Conservation (phyloP, 306 rosid genomes). For the Rosa chinensis region DNA sequence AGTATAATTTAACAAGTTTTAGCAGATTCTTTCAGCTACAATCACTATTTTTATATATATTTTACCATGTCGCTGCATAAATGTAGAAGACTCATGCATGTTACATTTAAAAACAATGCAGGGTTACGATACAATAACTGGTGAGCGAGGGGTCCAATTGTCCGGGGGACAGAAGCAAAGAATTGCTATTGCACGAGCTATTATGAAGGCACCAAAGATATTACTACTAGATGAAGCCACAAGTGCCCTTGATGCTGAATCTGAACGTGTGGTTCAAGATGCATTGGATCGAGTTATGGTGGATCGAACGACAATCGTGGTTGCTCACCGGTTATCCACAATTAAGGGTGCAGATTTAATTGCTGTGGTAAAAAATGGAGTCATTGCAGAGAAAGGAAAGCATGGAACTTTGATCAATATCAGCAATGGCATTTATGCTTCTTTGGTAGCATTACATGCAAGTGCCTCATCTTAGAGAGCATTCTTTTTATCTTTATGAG, state of each 20-base stretch:
- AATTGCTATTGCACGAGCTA: background rate
- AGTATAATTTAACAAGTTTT: too few species aligned
- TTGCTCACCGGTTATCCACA: constrained; percentile 70
- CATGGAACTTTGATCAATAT: constrained; percentile 54
- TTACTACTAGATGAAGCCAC: constrained; percentile 75
- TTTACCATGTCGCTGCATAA: too few species aligned
- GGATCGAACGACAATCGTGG: constrained; percentile 59
- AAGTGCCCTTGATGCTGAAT: constrained; percentile 81
- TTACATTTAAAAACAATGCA: background rate
- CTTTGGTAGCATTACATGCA: constrained; percentile 57
- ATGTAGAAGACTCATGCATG: too few species aligned
- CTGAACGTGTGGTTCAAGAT: constrained; percentile 71
- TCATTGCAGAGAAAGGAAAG: constrained; percentile 68
- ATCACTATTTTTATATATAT: too few species aligned
- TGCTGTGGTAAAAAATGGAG: constrained; percentile 65
- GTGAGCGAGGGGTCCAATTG: background rate
- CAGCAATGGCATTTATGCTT: constrained; percentile 58
- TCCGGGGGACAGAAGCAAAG: constrained; percentile 5
- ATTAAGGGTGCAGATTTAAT: constrained; percentile 62
- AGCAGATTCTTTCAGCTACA: too few species aligned
- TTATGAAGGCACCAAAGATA: constrained; percentile 47
- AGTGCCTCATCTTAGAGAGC: constrained; percentile 36
- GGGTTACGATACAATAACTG: background rate
- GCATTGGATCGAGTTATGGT: constrained; percentile 63
- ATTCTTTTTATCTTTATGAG: background rate